Base-by-base conservation (phyloP, 148 eudicot genomes). In the Persicaria tinctoria region DNA sequence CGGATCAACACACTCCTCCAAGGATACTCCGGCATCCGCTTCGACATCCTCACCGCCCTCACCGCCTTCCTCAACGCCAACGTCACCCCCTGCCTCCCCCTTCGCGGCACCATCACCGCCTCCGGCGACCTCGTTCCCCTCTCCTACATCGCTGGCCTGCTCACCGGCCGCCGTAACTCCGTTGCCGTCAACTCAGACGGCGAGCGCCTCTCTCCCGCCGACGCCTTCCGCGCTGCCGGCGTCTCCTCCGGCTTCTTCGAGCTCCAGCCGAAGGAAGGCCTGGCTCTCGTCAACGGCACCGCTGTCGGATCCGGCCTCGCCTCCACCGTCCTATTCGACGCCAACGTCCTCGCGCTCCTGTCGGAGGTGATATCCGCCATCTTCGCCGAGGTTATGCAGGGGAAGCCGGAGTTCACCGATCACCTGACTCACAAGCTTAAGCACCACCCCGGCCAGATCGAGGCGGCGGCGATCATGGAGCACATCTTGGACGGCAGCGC, bases 251-350 rank as follows among this genome's bases (percentile, higher is more conserved):
- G 79, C 0, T 93, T 93, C 70, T 93, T 93, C 50, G 90, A 89
- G 85, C 77, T 93, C 47, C 93, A 90, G 74, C 97, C 97, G 4
- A 92, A 92, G 79, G 95, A 92, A 74, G 95, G 97, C 4, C 89
- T 92, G 5, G 97, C 97, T 11, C 81, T 93, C 46, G 97, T 93
- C 4, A 93, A 90, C 68, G 97, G 97, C 7, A 93, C 97, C 0
- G 96, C 97, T 1, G 97, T 93, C 1, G 97, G 97, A 9, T 93
- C 97, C 0, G 97, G 97, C 3, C 49, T 93, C 84, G 97, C 97
- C 45, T 86, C 97, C 0, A 90, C 82, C 71, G 96, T 89, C 5
- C 87, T 93, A 12, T 93, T 86, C 46, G 97, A 93, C 45, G 78
- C 96, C 7, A 93, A 93, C 60, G 70, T 93, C 18, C 80, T 90